Evolutionary conservation across 164 flowering plant species (phyloP).

Genomic region (Nymphaea thermarum): DNA sequence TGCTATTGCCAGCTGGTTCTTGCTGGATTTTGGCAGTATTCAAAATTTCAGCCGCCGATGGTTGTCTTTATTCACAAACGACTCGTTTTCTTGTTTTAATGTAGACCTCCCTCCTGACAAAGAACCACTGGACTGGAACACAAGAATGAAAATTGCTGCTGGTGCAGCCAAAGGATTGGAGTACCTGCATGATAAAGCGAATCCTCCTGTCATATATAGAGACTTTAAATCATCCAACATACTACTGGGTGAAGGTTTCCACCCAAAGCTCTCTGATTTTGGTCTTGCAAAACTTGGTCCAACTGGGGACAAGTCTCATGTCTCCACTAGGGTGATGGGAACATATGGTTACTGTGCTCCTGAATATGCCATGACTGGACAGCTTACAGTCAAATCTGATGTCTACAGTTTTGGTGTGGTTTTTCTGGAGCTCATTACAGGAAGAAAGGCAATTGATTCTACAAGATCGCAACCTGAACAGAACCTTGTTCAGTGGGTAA

Average conservation of each 20-base stretch:
- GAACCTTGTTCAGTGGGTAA: conserved; percentile 39
- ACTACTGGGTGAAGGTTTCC: conserved; percentile 38
- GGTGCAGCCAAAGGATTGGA: conserved; percentile 75
- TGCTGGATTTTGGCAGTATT: no score
- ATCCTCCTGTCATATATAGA: conserved; percentile 61
- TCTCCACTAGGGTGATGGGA: conserved; percentile 52
- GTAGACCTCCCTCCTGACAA: conserved; percentile 30
- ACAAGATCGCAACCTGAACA: conserved; percentile 26
- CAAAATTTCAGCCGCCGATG: no score
- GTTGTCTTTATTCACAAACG: no score
- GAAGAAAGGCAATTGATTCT: conserved; percentile 35
- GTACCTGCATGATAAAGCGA: conserved; percentile 46
- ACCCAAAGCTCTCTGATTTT: conserved; percentile 74
- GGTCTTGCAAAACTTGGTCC: conserved; percentile 54
- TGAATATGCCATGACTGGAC: conserved; percentile 46
- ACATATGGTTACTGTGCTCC: conserved; percentile 52
- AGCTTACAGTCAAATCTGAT: conserved; percentile 39
- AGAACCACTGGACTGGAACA: conserved; percentile 59
- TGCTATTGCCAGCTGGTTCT: no score
- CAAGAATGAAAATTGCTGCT: conserved; percentile 65
- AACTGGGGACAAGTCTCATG: conserved; percentile 32
- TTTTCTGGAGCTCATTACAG: conserved; percentile 41
- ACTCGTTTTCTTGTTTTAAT: not conserved
- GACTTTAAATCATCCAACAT: conserved; percentile 67
- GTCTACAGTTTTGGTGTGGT: conserved; percentile 51